Conservation (phyloP, 768 basidiomycete genomes). For the Collybiopsis luxurians region DNA sequence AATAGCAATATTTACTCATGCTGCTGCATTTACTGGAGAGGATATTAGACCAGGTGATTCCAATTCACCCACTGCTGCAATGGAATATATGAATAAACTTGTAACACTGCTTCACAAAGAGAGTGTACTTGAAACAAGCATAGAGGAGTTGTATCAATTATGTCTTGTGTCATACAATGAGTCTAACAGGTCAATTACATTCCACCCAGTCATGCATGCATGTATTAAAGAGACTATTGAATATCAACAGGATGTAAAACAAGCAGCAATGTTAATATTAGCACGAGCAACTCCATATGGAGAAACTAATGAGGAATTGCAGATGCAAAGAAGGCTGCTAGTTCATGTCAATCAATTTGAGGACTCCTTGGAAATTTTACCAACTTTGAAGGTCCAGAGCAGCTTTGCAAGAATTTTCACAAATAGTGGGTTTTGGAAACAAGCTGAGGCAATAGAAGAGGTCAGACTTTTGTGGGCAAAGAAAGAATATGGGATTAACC, state of each 20-base stretch:
- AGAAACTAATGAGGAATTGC: not conserved
- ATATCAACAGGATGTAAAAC: no score
- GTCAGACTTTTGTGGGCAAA: not conserved
- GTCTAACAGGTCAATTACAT: no score
- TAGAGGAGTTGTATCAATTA: no score
- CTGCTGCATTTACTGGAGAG: not conserved
- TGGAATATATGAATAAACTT: not conserved
- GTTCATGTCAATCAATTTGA: no score
- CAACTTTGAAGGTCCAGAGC: not conserved
- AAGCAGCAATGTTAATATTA: no score
- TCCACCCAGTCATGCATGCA: no score
- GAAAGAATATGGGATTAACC: not conserved
- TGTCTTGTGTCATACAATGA: no score
- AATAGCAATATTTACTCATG: not conserved
- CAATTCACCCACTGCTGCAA: not conserved
- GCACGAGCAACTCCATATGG: no score
- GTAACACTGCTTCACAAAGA: not conserved
- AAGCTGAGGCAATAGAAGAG: not conserved
- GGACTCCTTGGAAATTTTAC: not conserved
- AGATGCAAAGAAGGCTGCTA: not conserved
- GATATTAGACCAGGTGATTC: no score
- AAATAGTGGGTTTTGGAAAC: not conserved
- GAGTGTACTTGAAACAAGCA: no score
- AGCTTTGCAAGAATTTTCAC: not conserved
- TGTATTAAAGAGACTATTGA: no score